Base-by-base conservation (phyloP, 2,329 filamentous ascomycete genomes). In the Aspergillus brunneoviolaceus region DNA sequence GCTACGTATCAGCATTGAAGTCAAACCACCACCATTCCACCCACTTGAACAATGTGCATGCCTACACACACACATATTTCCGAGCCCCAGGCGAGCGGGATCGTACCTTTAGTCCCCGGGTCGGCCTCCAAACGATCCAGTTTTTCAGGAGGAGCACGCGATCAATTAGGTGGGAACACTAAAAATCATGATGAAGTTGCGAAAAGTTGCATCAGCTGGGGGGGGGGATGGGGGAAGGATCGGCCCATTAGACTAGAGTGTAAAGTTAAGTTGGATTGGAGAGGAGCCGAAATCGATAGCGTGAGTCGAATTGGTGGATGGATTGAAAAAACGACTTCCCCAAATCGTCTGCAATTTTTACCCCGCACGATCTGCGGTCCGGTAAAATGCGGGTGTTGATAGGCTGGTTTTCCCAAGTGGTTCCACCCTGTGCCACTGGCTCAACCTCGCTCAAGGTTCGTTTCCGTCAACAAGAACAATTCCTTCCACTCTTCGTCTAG, bases 311-410 rank as follows among this genome's bases (percentile, higher is more conserved):
- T 29, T 29, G 27, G 7, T 29, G 27, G 27, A 29, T 29, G 27
- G 27, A 29, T 9, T 29, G 27, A 9, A 27, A 27, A 27, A 27
- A 27, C 33, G 14, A 35, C 33, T 35, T 14, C 33, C 10, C 33
- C 14, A 35, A 35, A 35, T 35, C 33, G 14, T 35, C 33, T 35
- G 14, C 27, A 14, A 19, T 9, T 16, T 33, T 49, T 52, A 52
- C 51, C 51, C 51, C 51, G 51, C 51, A 52, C 51, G 51, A 52
- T 52, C 51, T 52, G 51, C 51, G n/a, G 51, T 42, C 29, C 25
- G 16, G 29, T 33, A 23, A 19, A 3, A 5, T 19, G n/a, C 49
- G 19, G 29, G n/a, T 27, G 10, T 23, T 25, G 51, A 52, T 52
- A n/a, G 51, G 31, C 23, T 12, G n/a, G 16, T 16, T 6, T 11